These are phyloP conservation scores for Corchorus capsularis DNA, from an alignment of 345 rosid genomes.

Conservation along the genomic window DNA sequence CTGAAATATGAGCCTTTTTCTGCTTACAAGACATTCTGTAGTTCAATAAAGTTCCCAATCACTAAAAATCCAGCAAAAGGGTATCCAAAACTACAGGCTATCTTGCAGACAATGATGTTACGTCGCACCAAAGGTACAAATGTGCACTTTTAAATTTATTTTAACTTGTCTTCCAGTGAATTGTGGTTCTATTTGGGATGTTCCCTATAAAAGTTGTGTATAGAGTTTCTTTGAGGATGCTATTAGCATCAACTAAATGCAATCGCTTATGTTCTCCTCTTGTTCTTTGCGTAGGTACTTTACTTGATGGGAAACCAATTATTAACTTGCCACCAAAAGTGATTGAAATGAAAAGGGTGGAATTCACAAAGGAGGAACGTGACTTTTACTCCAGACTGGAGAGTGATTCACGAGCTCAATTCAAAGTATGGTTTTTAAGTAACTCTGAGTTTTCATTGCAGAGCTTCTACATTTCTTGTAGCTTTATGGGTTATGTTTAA, in stretches of 20 bases:
- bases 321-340: slow-evolving; percentile 78
- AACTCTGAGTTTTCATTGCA: not conserved
- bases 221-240: slow-evolving; percentile 20
- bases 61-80: slow-evolving; percentile 62
- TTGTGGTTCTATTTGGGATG: slow-evolving; percentile 2
- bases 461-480: slow-evolving; percentile 1
- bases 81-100: slow-evolving; percentile 79
- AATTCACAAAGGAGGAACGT: slow-evolving; percentile 81
- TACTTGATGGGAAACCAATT: slow-evolving; percentile 90
- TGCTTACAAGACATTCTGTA: slow-evolving; percentile 60
- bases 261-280: slow-evolving; percentile 13
- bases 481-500: not conserved
- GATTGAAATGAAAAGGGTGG: slow-evolving; percentile 77
- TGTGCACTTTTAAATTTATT: not conserved
- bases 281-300: slow-evolving; percentile 52
- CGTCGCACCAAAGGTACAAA: slow-evolving; percentile 94
- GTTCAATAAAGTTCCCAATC: slow-evolving; percentile 67
- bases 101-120: slow-evolving; percentile 89
- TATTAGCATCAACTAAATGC: slow-evolving; percentile 16
- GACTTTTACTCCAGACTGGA: slow-evolving; percentile 82
- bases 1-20: slow-evolving; percentile 89
- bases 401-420: slow-evolving; percentile 83
- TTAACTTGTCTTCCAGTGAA: not conserved
- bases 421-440: slow-evolving; percentile 53
- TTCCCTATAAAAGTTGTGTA: slow-evolving; percentile 7